Base-by-base conservation (phyloP, 2,329 filamentous ascomycete species). In the Phialophora chinensis region DNA sequence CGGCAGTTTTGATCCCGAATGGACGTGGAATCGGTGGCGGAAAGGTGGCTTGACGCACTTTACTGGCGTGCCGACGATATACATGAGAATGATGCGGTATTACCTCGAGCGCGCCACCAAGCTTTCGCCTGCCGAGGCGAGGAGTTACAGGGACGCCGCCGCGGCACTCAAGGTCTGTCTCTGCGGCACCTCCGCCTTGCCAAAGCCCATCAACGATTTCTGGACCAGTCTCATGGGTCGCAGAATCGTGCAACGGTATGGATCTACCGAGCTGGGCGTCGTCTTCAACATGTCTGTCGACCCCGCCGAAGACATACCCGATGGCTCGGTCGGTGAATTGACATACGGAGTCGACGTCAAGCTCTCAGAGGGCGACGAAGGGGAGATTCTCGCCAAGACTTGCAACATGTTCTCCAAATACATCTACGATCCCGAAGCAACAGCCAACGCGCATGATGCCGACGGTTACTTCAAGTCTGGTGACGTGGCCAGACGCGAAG, bases 131-230 rank as follows among this genome's bases (percentile, higher is more conserved):
- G 60, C 66, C 2, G 58, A 74, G 47, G 68, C 67, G 1, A 67
- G 73, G 29, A 73, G 76, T 49, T 85, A 84, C 72, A 74, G 81
- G 31, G 74, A 76, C 11, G 83, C 80, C 1, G 80, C 80, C 31
- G 72, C 66, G 10, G 66, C 66, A 17, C 64, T 74, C 66, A 69
- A 69, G 56, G 64, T 62, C 7, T 72, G 70, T 53, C 44, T 74
- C 20, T 74, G 76, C 23, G 76, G 76, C 1, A 85, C 83, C 0
- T 82, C 80, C 2, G 83, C 83, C 0, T 68, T 85, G 44, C 83
- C 82, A 2, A 78, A 79, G 60, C 81, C 82, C 0, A 79, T 85
- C 47, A 80, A 80, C n/a, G 78, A 84, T 47, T 85, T 84, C 69
- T 85, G 83, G 83, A 77, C 77, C 2, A 71, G 74, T 4, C 74